phyloP scores from a whole-genome alignment of 805 yeast species.

The Phaffomyces antillensis region DNA sequence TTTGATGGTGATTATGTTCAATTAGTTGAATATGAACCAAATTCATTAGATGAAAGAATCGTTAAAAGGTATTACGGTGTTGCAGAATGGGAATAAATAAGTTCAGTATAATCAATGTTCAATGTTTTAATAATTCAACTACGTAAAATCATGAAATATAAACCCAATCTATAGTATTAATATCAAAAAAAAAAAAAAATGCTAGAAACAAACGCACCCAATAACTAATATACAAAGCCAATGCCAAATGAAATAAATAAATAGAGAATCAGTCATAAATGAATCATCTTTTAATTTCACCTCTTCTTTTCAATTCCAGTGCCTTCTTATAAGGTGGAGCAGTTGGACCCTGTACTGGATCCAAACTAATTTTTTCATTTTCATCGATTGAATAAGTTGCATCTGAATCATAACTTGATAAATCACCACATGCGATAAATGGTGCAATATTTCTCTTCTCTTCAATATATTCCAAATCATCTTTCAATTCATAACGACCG shows the following conservation, averaged over 20 bases:
- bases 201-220: too few relatives aligned
- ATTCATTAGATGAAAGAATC: slow-evolving; percentile 16
- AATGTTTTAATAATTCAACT: too few relatives aligned
- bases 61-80: slow-evolving; percentile 14
- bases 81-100: slow-evolving; percentile 22
- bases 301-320: slow-evolving; percentile 75
- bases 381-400: slow-evolving; percentile 66
- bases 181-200: too few relatives aligned
- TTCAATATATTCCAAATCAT: slow-evolving; percentile 37
- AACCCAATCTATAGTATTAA: too few relatives aligned
- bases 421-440: slow-evolving; percentile 94
- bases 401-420: slow-evolving; percentile 84
- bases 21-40: slow-evolving; percentile 18
- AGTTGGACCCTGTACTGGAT: slow-evolving; percentile 93
- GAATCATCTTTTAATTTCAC: slow-evolving; percentile 37
- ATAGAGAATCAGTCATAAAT: too few relatives aligned
- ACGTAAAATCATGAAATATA: too few relatives aligned
- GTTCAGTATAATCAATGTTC: too few relatives aligned
- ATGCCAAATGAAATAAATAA: too few relatives aligned
- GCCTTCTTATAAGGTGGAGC: slow-evolving; percentile 97
- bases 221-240: too few relatives aligned
- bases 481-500: slow-evolving; percentile 44
- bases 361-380: slow-evolving; percentile 44
- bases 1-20: slow-evolving; percentile 25
- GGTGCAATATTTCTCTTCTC: slow-evolving; percentile 79